phyloP scores from a whole-genome alignment of 352 stramenopile genomes.

The Plasmopara halstedii region DNA sequence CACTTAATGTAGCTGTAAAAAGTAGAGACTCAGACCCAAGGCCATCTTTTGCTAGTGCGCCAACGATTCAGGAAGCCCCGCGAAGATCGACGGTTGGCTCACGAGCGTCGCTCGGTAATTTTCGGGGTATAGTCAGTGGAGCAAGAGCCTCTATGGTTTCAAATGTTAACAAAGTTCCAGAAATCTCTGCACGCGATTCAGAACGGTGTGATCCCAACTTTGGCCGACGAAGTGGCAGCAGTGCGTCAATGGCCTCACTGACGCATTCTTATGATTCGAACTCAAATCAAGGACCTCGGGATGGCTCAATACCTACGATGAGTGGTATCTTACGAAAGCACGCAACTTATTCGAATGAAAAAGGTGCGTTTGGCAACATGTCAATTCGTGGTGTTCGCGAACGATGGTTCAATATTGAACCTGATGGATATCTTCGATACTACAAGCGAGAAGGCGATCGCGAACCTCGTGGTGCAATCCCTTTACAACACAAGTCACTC shows the following conservation, averaged over 20 bases:
- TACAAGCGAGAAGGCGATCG: conserved; percentile 79
- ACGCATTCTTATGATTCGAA: conserved; percentile 49
- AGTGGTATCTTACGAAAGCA: conserved; percentile 66
- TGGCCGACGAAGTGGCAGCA: conserved; percentile 40
- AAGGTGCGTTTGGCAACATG: conserved; percentile 71
- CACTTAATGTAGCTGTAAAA: conserved; percentile 20
- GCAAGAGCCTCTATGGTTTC: conserved; percentile 17
- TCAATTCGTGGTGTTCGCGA: conserved; percentile 64
- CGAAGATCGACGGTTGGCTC: conserved; percentile 21
- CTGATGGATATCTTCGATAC: conserved; percentile 54
- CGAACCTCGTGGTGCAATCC: conserved; percentile 57
- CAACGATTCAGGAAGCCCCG: conserved; percentile 16
- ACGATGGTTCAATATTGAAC: conserved; percentile 66
- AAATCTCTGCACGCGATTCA: conserved; percentile 15
- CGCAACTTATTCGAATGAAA: conserved; percentile 72
- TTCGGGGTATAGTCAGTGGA: conserved; percentile 16
- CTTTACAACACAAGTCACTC: conserved; percentile 51
- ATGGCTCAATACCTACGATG: conserved; percentile 31
- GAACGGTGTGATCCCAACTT: conserved; percentile 25
- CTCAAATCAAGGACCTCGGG: conserved; percentile 28
- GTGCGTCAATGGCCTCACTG: conserved; percentile 43
- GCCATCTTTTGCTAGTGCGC: conserved; percentile 23
- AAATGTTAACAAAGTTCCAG: conserved; percentile 3
- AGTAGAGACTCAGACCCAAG: conserved; percentile 20
- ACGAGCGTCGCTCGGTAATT: conserved; percentile 24